Conservation (phyloP, 768 basidiomycete genomes). For the Tricholoma furcatifolium region DNA sequence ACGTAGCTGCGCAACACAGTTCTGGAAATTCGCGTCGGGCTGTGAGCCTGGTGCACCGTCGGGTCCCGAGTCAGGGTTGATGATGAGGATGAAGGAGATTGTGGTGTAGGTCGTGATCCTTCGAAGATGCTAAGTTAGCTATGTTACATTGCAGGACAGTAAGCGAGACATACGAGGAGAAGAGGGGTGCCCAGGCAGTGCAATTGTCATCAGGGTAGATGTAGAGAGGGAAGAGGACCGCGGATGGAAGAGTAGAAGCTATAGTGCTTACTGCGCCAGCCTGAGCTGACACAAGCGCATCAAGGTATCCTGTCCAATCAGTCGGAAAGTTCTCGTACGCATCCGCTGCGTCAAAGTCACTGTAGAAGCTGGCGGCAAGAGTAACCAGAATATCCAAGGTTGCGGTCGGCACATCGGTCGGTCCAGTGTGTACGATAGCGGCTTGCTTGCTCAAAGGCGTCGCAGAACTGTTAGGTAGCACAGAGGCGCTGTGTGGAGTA, state of each 20-base stretch:
- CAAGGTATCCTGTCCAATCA: constrained; percentile 6
- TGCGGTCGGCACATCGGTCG: constrained; percentile 20
- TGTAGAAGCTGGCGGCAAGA: constrained; percentile 30
- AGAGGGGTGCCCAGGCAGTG: constrained; percentile 23
- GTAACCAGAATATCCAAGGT: constrained; percentile 23
- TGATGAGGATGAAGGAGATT: constrained; percentile 27
- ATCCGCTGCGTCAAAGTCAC: constrained; percentile 17
- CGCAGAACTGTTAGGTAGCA: constrained; percentile 17
- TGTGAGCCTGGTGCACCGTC: constrained; percentile 20
- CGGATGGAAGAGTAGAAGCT: constrained; percentile 16
- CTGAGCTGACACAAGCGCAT: constrained; percentile 8
- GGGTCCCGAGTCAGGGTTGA: constrained; percentile 32
- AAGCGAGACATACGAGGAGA: constrained; percentile 19
- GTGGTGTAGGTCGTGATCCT: constrained; percentile 26
- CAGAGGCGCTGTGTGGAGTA: constrained; percentile 17
- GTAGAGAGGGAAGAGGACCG: constrained; percentile 31
- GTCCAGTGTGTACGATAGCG: constrained; percentile 30
- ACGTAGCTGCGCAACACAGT: constrained; percentile 23
- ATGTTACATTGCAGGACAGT: not conserved
- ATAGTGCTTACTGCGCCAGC: not conserved
- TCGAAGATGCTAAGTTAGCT: not conserved
- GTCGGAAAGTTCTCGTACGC: constrained; percentile 15
- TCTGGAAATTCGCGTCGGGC: constrained; percentile 28
- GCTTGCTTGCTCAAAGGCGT: constrained; percentile 26
- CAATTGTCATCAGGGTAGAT: constrained; percentile 27